phyloP scores from a whole-genome alignment of 2,329 filamentous ascomycete genomes.

The Nemania sp. region DNA sequence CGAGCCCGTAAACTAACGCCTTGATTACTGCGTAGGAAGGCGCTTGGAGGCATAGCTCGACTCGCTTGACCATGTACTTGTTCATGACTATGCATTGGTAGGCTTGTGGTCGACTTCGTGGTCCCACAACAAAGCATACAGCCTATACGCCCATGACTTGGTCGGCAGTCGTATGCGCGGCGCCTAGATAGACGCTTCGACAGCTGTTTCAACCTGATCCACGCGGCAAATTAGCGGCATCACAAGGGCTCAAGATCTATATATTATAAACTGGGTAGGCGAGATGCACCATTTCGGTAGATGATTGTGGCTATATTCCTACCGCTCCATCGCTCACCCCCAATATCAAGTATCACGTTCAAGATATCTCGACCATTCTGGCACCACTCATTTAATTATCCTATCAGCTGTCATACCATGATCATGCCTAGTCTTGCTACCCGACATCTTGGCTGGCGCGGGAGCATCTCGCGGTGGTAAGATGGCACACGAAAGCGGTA shows the following conservation, averaged over 20 bases:
- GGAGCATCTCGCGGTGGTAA: background rate
- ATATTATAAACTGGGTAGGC: slow-evolving; percentile 4
- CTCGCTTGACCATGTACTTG: slow-evolving; percentile 1
- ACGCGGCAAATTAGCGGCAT: slow-evolving; percentile 13
- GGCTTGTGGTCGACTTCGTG: slow-evolving; percentile 9
- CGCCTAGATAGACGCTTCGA: slow-evolving; percentile 33
- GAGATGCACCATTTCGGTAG: slow-evolving; percentile 18
- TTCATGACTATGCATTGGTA: slow-evolving; percentile 2
- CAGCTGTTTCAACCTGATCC: slow-evolving; percentile 19
- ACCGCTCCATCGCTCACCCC: background rate
- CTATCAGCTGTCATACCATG: background rate
- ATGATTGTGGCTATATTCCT: slow-evolving; percentile 11
- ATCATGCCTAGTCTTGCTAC: slow-evolving; percentile 2
- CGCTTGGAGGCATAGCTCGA: slow-evolving; percentile 28
- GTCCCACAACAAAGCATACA: slow-evolving; percentile 32
- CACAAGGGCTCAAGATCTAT: slow-evolving; percentile 12
- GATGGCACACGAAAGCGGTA: slow-evolving; percentile 6
- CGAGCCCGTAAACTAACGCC: slow-evolving; percentile 23
- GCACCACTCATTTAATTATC: slow-evolving; percentile 3
- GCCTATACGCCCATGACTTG: slow-evolving; percentile 32
- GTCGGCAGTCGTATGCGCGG: slow-evolving; percentile 30
- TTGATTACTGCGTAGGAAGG: slow-evolving; percentile 20
- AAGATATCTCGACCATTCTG: background rate
- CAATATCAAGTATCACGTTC: background rate
- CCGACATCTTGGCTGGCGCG: slow-evolving; percentile 7